A percentile compares a stretch with the other conserved stretches of the same genome.
Evolutionary conservation across 2,329 filamentous ascomycete genomes (phyloP).

Genomic region (Aureobasidium zeae): DNA sequence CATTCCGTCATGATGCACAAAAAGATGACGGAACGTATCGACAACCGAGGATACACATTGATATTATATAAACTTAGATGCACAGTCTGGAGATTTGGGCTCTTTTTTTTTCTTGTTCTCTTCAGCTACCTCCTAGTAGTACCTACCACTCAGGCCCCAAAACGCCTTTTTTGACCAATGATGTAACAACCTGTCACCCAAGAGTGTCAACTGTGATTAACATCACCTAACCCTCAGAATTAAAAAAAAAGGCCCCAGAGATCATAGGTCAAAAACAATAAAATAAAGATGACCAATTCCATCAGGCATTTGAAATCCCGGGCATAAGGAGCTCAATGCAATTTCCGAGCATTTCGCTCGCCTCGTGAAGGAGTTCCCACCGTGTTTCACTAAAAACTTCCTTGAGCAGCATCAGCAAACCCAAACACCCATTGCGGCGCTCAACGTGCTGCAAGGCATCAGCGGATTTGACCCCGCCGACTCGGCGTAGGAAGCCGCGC

Average conservation of each 20-base stretch:
- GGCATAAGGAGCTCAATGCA: slow-evolving; percentile 57
- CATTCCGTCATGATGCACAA: slow-evolving; percentile 6
- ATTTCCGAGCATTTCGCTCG: slow-evolving; percentile 67
- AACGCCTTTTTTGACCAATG: too few species aligned
- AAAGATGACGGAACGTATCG: slow-evolving; percentile 9
- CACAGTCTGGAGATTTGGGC: too few species aligned
- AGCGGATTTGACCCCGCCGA: slow-evolving; percentile 63
- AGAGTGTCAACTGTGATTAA: too few species aligned
- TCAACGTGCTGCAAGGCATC: slow-evolving; percentile 65
- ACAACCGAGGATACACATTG: slow-evolving; percentile 9
- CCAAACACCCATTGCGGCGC: slow-evolving; percentile 74
- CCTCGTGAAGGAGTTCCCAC: slow-evolving; percentile 89
- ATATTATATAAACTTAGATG: slow-evolving; percentile 2
- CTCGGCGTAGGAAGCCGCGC: slow-evolving; percentile 64
- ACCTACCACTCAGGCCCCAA: too few species aligned
- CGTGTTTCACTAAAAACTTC: slow-evolving; percentile 73
- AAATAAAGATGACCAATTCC: too few species aligned
- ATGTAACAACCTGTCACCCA: slow-evolving; percentile 1
- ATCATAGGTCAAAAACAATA: too few species aligned
- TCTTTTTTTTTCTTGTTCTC: too few species aligned
- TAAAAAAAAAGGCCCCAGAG: too few species aligned
- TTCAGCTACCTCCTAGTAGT: too few species aligned
- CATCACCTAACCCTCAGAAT: too few species aligned
- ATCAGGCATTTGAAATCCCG: slow-evolving; percentile 15
- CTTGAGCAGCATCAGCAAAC: slow-evolving; percentile 70